Evolutionary conservation across 2,329 filamentous ascomycete genomes (phyloP), one percentile per base, ranked within the genome.

Genomic region (Alternaria rosae): DNA sequence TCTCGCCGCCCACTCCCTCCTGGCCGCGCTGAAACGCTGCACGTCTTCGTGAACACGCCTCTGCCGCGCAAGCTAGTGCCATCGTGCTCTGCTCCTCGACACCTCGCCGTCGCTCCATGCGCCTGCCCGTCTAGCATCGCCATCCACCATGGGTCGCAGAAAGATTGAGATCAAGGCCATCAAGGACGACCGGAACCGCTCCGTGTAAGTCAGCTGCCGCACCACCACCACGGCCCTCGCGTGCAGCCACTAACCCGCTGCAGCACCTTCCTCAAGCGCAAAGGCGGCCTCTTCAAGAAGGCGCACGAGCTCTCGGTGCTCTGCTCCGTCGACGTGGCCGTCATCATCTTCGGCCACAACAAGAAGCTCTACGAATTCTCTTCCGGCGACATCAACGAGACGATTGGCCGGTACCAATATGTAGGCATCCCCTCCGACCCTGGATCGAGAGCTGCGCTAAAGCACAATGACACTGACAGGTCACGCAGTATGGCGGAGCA

Each of bases 131-230:
- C 67, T 75, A 62, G 43, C 62, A 53, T 65, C 53, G 43, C 42
- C 50, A 55, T 50, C 54, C 68, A 77, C 61, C 64, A 99, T 99
- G 95, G 95, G 95, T 81, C 91, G 95, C 82, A 90, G 95, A 87
- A 99, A 99, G 89, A 99, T 99, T 79, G 95, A 98, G 85, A 98
- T 99, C 86, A 97, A 97, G 84, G 93, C 94, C 73, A 98, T 98
- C 86, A 97, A 97, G 83, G 94, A 97, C 89, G 94, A 97, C 82
- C 89, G 94, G 76, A 97, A 97, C 79, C 93, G 94, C 79, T 97
- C 94, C 76, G 94, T 97, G 94, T 97, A 93, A 82, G 92, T 50
- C 43, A 53, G 41, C 54, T 61, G 61, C 59, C 48, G 21, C 41
- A 25, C 57, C 20, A 20, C 44, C 26, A 25, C 57, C 20, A 20